These are phyloP conservation scores for Toxicodendron radicans DNA, from an alignment of 345 rosid genomes.

Conservation along the genomic window DNA sequence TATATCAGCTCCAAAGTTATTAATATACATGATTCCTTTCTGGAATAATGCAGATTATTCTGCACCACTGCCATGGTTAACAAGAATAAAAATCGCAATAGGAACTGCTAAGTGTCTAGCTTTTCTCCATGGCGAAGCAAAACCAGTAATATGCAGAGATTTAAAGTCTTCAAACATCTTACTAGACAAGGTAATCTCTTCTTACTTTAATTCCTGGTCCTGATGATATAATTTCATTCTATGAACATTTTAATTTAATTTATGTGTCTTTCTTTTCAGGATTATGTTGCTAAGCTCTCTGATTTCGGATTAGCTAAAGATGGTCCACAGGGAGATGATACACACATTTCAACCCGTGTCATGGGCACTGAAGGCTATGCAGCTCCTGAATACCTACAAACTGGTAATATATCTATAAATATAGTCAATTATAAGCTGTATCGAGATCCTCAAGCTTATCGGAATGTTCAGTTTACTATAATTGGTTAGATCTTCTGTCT, in stretches of 20 bases:
- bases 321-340: constrained; percentile 54
- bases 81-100: constrained; percentile 60
- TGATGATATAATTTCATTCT: neutral
- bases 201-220: neutral
- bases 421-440: too few relatives aligned
- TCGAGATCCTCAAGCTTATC: too few relatives aligned
- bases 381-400: constrained; percentile 65
- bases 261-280: constrained; percentile 31
- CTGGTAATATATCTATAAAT: constrained; percentile 33
- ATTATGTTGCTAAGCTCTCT: constrained; percentile 56
- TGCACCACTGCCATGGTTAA: constrained; percentile 61
- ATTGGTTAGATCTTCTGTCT: too few relatives aligned
- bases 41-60: constrained; percentile 38
- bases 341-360: constrained; percentile 54
- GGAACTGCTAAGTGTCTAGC: constrained; percentile 67
- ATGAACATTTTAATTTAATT: neutral
- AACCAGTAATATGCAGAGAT: constrained; percentile 68
- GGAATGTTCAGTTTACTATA: too few relatives aligned
- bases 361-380: constrained; percentile 84
- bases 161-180: constrained; percentile 71
- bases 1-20: neutral
- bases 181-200: constrained; percentile 42
- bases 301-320: constrained; percentile 76
- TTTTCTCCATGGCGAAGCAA: constrained; percentile 59
- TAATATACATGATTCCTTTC: neutral